phyloP scores from a whole-genome alignment of 1,284 basidiomycete genomes.

The Ustilago cynodontis region DNA sequence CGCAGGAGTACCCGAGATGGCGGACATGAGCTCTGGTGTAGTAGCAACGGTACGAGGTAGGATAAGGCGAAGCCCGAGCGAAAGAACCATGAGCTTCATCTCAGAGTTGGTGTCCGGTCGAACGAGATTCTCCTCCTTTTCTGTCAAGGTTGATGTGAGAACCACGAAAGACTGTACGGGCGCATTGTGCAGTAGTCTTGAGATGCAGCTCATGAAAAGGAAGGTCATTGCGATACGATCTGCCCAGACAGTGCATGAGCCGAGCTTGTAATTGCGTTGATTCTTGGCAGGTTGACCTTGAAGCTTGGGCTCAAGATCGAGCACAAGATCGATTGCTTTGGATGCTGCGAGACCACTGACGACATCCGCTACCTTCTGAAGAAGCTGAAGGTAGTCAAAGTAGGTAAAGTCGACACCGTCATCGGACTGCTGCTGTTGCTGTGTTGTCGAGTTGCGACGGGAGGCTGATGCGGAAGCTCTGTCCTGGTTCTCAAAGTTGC shows the following conservation, averaged over 20 bases:
- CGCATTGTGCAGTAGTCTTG: slow-evolving; percentile 27
- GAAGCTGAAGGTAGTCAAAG: slow-evolving; percentile 49
- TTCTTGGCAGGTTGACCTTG: slow-evolving; percentile 19
- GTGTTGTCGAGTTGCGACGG: slow-evolving; percentile 17
- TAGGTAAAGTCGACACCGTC: slow-evolving; percentile 22
- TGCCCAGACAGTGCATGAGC: slow-evolving; percentile 38
- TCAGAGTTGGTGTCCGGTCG: slow-evolving; percentile 7
- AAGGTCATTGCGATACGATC: slow-evolving; percentile 33
- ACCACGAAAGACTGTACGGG: slow-evolving; percentile 28
- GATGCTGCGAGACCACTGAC: slow-evolving; percentile 54
- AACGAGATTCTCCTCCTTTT: slow-evolving; percentile 20
- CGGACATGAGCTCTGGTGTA: slow-evolving; percentile 15
- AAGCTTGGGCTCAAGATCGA: slow-evolving; percentile 36
- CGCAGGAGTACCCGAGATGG: slow-evolving; percentile 26
- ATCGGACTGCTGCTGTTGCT: slow-evolving; percentile 13
- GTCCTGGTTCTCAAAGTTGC: slow-evolving; percentile 10
- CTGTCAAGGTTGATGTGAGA: slow-evolving; percentile 28
- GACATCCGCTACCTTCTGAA: slow-evolving; percentile 54
- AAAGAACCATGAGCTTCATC: slow-evolving; percentile 43
- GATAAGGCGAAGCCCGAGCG: slow-evolving; percentile 33
- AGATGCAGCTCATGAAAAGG: slow-evolving; percentile 46
- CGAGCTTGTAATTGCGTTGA: slow-evolving; percentile 37
- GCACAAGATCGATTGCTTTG: slow-evolving; percentile 53
- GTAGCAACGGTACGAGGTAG: slow-evolving; percentile 10
- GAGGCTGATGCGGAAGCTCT: neutral